Base-by-base conservation (phyloP, 768 basidiomycete genomes). In the Pleurotus citrinopileatus region DNA sequence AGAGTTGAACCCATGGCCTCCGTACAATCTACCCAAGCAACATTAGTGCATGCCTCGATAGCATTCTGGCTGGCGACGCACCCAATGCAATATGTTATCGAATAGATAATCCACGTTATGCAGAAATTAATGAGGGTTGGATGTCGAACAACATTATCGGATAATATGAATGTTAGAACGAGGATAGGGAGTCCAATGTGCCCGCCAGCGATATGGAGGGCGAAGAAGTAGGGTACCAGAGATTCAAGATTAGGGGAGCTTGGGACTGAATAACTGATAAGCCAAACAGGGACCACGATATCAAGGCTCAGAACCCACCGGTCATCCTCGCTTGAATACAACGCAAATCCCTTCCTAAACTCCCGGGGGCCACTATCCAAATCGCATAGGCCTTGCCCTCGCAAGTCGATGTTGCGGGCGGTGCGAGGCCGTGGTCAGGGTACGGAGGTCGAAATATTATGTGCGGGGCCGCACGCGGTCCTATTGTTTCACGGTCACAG, bases 121-220 rank as follows among this genome's bases (percentile, higher is more conserved):
- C 80, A 83, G 56, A 84, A 78, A 56, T 85, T 84, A 55, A 83
- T 64, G 59, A 84, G 70, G 1, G 76, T 76, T 0, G 81, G 78
- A 51, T 77, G 79, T 52, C 78, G 75, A 32, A 68, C 64, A 23
- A 75, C 63, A 38, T 68, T 72, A 59, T 70, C 76, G 10, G 72
- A 74, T 20, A 74, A 55, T 15, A 77, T 59, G 45, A 75, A 75
- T 9, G 77, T 81, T 10, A 72, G 55, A 27, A 84, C 64, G 34
- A 83, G 67, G 8, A 79, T 56, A 12, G 79, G 80, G 10, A 83
- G 65, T 42, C 78, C 74, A 37, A 81, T 62, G 53, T 84, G 77
- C 1, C 82, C 83, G 28, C 80, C 84, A 34, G 70, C 57, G 22
- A 82, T 68, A 52, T 80, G 76, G 5, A 85, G 67, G 19, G 66